A percentile compares a stretch with the other conserved stretches of the same genome.
These are phyloP conservation scores for Rhododendron mucronatum DNA, from an alignment of 148 eudicot genomes.

Conservation along the genomic window DNA sequence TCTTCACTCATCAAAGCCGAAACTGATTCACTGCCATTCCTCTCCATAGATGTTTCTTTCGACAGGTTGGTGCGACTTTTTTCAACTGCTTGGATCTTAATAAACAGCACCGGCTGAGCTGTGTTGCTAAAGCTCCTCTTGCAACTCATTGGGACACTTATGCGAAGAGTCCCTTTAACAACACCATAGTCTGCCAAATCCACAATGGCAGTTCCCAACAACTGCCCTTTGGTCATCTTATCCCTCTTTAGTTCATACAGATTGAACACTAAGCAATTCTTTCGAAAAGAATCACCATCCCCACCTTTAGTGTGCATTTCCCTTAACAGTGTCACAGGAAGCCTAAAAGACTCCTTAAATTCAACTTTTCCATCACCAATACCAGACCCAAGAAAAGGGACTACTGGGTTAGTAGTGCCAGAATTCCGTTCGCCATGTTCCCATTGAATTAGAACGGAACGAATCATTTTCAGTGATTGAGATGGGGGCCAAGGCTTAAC, in stretches of 20 bases:
- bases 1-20: constrained; percentile 80
- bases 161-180: constrained; percentile 40
- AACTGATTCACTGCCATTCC: constrained; percentile 52
- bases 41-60: constrained; percentile 57
- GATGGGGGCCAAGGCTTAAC: constrained; percentile 99
- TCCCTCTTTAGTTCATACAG: constrained; percentile 83
- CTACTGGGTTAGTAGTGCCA: constrained; percentile 59
- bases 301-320: constrained; percentile 56
- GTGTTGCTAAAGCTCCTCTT: constrained; percentile 65
- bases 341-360: constrained; percentile 72
- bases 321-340: constrained; percentile 49
- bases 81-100: constrained; percentile 59
- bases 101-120: constrained; percentile 60
- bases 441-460: constrained; percentile 78
- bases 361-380: constrained; percentile 64
- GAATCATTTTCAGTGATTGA: constrained; percentile 60
- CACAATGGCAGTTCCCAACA: constrained; percentile 73
- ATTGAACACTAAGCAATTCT: constrained; percentile 76
- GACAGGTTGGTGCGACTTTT: constrained; percentile 37
- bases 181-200: constrained; percentile 80
- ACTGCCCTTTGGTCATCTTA: constrained; percentile 66
- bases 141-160: constrained; percentile 56
- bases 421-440: constrained; percentile 63
- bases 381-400: constrained; percentile 52
- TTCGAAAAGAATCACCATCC: constrained; percentile 51